A percentile compares a stretch with the other conserved stretches of the same genome.
Conservation (phyloP, 768 basidiomycete species). For the Russula compacta region DNA sequence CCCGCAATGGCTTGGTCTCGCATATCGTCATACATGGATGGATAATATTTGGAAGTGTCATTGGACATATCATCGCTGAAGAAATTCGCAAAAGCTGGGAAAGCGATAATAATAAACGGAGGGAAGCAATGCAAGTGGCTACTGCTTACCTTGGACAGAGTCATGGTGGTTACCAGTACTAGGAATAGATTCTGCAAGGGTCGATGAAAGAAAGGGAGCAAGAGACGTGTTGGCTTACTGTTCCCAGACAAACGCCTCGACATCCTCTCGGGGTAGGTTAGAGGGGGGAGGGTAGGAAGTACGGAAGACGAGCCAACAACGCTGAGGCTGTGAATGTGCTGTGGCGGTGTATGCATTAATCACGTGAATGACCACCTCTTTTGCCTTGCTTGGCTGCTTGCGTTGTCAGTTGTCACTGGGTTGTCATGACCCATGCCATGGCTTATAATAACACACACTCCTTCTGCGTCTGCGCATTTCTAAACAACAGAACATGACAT, state of each 20-base stretch:
- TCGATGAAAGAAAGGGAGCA: neutral
- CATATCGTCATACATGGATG: slow-evolving; percentile 13
- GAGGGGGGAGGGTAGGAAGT: neutral
- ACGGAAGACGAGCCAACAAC: neutral
- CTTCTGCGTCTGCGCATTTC: too few species aligned
- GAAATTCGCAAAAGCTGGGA: slow-evolving; percentile 6
- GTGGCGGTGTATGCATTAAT: neutral
- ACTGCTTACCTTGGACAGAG: neutral
- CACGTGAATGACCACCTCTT: neutral
- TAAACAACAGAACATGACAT: too few species aligned
- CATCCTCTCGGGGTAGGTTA: neutral
- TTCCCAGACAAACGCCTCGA: neutral
- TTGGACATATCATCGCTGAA: slow-evolving; percentile 13
- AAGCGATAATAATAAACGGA: too few species aligned
- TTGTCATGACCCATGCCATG: too few species aligned
- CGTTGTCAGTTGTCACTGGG: too few species aligned
- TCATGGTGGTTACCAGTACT: neutral
- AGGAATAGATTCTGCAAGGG: neutral
- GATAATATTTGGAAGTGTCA: slow-evolving; percentile 6
- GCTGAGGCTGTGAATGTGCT: neutral
- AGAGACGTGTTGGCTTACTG: neutral
- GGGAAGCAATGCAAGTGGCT: neutral
- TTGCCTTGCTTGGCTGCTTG: too few species aligned
- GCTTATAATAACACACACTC: too few species aligned
- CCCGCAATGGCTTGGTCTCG: neutral